phyloP scores from a whole-genome alignment of 176 grass and related monocot species.

The Pontederia paniculata region DNA sequence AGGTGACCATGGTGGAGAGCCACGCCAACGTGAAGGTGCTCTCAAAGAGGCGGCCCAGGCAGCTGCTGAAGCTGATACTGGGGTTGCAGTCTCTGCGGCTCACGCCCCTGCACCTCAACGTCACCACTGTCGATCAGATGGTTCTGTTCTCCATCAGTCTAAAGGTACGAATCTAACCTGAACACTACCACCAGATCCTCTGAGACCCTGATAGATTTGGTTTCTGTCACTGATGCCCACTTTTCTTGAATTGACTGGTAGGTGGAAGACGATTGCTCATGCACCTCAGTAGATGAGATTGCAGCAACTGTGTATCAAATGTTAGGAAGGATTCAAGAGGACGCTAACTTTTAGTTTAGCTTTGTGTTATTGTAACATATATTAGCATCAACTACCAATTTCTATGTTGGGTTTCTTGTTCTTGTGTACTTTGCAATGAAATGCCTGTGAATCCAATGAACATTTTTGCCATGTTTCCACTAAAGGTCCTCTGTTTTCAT shows the following conservation, averaged over 20 bases:
- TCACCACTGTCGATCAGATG: conserved; percentile 55
- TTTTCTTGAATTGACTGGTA: background rate
- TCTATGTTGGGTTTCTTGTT: background rate
- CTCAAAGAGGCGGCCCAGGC: conserved; percentile 44
- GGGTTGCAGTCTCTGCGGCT: conserved; percentile 58
- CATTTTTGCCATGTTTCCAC: no score
- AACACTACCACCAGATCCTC: background rate
- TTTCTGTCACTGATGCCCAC: background rate
- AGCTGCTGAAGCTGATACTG: conserved; percentile 49
- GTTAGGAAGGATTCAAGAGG: background rate
- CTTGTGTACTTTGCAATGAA: background rate
- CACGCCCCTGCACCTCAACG: conserved; percentile 77
- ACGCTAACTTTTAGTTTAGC: background rate
- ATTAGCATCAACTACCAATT: background rate
- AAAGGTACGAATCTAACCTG: conserved; percentile 34
- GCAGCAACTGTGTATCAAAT: conserved; percentile 7
- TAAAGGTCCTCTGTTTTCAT: no score
- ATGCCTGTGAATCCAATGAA: no score
- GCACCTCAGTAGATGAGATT: conserved; percentile 6
- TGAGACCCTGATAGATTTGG: background rate
- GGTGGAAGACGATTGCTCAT: conserved; percentile 9
- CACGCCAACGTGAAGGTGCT: conserved; percentile 85
- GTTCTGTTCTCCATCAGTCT: conserved; percentile 87
- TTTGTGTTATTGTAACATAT: background rate
- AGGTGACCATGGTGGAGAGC: conserved; percentile 94